phyloP scores from a whole-genome alignment of 495 filamentous ascomycete species.

The Podospora anserina region DNA sequence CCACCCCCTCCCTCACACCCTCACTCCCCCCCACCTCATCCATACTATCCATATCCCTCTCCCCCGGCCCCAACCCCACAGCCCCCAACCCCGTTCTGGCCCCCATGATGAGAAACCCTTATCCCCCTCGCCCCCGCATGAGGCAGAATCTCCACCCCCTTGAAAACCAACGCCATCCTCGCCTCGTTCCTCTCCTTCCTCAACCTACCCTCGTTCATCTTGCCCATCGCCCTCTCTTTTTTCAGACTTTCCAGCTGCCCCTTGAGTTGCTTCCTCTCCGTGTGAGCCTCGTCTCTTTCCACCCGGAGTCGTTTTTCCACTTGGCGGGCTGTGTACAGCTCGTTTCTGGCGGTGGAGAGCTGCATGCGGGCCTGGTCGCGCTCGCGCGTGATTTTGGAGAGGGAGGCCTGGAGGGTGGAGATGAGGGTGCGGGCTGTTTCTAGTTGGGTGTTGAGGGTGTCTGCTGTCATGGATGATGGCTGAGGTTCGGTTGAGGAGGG shows the following conservation, averaged over 20 bases:
- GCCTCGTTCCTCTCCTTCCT: slow-evolving; percentile 31
- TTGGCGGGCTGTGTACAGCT: slow-evolving; percentile 29
- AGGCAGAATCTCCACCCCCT: background rate
- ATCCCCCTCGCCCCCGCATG: background rate
- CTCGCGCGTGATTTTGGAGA: slow-evolving; percentile 16
- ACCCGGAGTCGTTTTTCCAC: slow-evolving; percentile 26
- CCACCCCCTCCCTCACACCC: background rate
- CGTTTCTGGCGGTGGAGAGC: slow-evolving; percentile 27
- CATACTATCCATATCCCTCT: background rate
- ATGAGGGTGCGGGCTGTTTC: slow-evolving; percentile 1
- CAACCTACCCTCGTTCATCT: slow-evolving; percentile 20
- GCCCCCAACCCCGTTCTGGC: background rate
- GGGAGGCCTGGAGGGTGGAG: slow-evolving; percentile 7
- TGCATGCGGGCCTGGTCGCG: slow-evolving; percentile 26
- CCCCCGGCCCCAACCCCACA: background rate
- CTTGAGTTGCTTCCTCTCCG: slow-evolving; percentile 17
- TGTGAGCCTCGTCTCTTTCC: slow-evolving; percentile 28
- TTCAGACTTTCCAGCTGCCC: slow-evolving; percentile 18
- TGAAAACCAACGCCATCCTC: slow-evolving; percentile 12
- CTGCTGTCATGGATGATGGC: background rate
- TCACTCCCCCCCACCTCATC: background rate
- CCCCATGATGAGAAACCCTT: background rate
- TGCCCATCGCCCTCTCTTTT: slow-evolving; percentile 13
- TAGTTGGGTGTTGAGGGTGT: background rate
- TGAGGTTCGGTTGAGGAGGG: background rate